Evolutionary conservation across 345 rosid genomes (phyloP).

Genomic region (Toxicodendron radicans): DNA sequence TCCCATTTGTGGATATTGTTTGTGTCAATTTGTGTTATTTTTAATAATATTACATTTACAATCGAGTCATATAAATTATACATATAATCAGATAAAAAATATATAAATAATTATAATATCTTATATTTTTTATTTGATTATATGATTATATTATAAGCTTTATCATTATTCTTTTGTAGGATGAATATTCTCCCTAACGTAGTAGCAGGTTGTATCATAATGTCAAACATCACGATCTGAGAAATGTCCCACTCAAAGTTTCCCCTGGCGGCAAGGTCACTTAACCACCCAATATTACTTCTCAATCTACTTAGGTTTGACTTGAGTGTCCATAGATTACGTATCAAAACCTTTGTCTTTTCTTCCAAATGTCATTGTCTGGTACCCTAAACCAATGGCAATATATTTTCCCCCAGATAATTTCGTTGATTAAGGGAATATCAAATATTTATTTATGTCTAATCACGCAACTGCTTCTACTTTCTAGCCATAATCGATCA

Average conservation of each 20-base stretch:
- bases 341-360: background rate
- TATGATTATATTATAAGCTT: no score
- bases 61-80: no score
- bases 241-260: background rate
- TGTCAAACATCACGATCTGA: no score
- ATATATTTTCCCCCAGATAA: background rate
- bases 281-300: background rate
- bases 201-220: no score
- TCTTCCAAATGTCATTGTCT: background rate
- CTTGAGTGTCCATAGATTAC: background rate
- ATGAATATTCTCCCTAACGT: no score
- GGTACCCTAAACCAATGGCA: conserved; percentile 4
- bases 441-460: background rate
- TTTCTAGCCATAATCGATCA: background rate
- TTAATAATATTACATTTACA: no score
- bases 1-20: no score
- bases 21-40: no score
- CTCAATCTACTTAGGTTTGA: background rate
- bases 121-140: no score
- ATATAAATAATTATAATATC: no score
- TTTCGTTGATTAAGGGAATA: background rate
- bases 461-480: background rate
- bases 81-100: no score
- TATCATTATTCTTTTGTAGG: no score
- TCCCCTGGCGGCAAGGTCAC: background rate